Percentiles rank a stretch among this genome's conserved stretches.
Evolutionary conservation across 2,329 filamentous ascomycete genomes (phyloP).

Genomic region (Ophiocordyceps camponoti-saundersi): DNA sequence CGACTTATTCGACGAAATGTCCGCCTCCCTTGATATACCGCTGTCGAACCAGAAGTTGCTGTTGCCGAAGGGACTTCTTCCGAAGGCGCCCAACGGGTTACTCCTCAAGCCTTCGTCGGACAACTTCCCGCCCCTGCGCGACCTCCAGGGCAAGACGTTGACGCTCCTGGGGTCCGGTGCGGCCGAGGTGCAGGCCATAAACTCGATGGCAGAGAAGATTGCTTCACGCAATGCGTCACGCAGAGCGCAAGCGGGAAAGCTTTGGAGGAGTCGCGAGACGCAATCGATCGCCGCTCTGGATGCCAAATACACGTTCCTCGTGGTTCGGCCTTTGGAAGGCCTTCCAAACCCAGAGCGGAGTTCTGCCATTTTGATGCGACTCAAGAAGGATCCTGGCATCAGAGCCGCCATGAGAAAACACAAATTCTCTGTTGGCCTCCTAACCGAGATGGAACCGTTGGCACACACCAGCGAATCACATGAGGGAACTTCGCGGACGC

Average conservation of each 20-base stretch:
- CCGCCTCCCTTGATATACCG: slow-evolving; percentile 39
- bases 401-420: slow-evolving; percentile 68
- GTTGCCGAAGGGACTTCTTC: slow-evolving; percentile 41
- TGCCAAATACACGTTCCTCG: slow-evolving; percentile 63
- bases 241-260: slow-evolving; percentile 12
- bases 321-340: slow-evolving; percentile 56
- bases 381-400: slow-evolving; percentile 75
- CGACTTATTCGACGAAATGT: slow-evolving; percentile 44
- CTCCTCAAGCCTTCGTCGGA: slow-evolving; percentile 48
- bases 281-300: slow-evolving; percentile 25
- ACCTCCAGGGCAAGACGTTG: slow-evolving; percentile 40
- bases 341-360: slow-evolving; percentile 62
- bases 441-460: slow-evolving; percentile 91
- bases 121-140: slow-evolving; percentile 27
- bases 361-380: slow-evolving; percentile 52
- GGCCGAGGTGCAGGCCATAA: slow-evolving; percentile 39
- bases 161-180: slow-evolving; percentile 47
- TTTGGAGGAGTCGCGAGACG: slow-evolving; percentile 4
- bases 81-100: slow-evolving; percentile 34
- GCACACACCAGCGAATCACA: slow-evolving; percentile 57
- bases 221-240: slow-evolving; percentile 28
- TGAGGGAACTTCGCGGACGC: slow-evolving; percentile 54
- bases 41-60: slow-evolving; percentile 51
- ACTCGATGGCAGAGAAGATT: slow-evolving; percentile 28
- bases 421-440: slow-evolving; percentile 64